Base-by-base conservation (phyloP, 179 eudicot genomes). In the Drosera spatulata region DNA sequence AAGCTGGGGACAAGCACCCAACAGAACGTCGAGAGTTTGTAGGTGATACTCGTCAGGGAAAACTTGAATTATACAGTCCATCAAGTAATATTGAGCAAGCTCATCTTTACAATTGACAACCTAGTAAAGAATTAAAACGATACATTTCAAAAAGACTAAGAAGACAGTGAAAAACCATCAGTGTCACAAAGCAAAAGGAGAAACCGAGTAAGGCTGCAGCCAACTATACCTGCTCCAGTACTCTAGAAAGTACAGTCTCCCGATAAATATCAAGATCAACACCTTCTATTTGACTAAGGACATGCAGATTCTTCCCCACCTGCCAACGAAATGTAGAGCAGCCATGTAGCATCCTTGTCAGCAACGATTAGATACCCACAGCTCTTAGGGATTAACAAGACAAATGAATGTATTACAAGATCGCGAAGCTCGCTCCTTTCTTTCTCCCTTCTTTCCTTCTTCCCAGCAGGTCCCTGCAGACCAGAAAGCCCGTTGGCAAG, bases 401-500 rank as follows among this genome's bases (percentile, higher is more conserved):
- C 62, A 70, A 73, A 55, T 60, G 44, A 69, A 58, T 59, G 75
- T 56, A 77, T 93, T 89, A 93, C 99, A 69, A 93, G 97, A 70
- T 93, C 99, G 64, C 97, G 97, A 67, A 93, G 95, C 74, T 93
- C 99, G 75, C 80, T 79, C 80, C 99, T 77, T 80, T 93, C 99
- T 56, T 89, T 93, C 46, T 93, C 99, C 71, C 82, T 86, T 79
- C 79, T 89, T 62, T 89, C 99, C 79, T 82, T 86, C 66, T 81
- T 87, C 77, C 86, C 79, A 66, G 81, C 79, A 81, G 97, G 93
- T 89, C 99, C 99, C 99, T 93, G 97, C 99, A 93, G 95, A 85
- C 90, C 79, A 93, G 83, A 93, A 93, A 89, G 85, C 78, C 89
- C 85, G 84, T 88, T 83, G 80, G 95, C 85, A 86, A 80, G 82